Conservation (phyloP, 1,139 yeast genomes). For the Diutina scorzettiae region DNA sequence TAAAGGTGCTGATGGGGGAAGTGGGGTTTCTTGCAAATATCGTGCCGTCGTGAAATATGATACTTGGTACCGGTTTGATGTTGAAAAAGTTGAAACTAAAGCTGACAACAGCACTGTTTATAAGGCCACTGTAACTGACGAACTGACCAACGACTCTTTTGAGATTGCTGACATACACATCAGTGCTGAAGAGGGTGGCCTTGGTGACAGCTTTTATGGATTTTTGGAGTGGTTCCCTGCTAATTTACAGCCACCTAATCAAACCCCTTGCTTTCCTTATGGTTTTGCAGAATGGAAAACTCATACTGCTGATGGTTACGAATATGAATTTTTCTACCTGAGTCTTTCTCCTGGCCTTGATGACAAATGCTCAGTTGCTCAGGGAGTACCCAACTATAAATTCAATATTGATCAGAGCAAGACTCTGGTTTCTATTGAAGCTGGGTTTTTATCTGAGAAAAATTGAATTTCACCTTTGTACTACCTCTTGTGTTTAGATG, state of each 20-base stretch:
- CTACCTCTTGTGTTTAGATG: no score
- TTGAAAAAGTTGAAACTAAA: background rate
- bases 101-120: background rate
- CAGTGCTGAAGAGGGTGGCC: background rate
- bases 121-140: background rate
- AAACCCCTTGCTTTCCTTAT: background rate
- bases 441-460: no score
- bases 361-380: no score
- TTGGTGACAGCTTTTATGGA: background rate
- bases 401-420: no score
- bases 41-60: background rate
- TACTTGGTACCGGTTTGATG: background rate
- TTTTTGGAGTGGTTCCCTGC: background rate
- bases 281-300: no score
- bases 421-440: no score
- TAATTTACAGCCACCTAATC: no score
- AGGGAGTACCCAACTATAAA: no score
- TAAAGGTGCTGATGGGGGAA: background rate
- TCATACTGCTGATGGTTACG: no score
- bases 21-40: background rate
- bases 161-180: background rate
- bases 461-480: no score
- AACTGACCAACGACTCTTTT: background rate
- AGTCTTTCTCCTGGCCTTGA: no score
- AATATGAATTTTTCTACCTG: no score